Evolutionary conservation across 257 asterid species (phyloP), one percentile per base, ranked within the genome.

Genomic region (Petrea volubilis): DNA sequence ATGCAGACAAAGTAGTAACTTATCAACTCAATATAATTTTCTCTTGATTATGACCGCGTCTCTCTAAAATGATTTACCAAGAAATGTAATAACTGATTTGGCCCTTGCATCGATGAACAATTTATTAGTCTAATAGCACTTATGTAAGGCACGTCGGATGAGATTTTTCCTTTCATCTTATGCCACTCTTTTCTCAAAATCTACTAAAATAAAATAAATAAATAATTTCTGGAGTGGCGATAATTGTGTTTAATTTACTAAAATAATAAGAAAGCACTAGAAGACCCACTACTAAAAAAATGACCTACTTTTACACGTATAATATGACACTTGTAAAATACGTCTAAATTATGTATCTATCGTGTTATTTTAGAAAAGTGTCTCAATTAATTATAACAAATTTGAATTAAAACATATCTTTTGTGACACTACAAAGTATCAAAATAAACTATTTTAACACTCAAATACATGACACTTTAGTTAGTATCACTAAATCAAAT

Each of bases 61-160:
- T 33, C 38, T 72, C 24, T 20, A 68, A 21, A 60, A 62, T 53
- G 17, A 53, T 52, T 41, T 51, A 28, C 12, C 15, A 47, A 40
- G 27, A 20, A 71, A 46, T 15, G 38, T 33, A 33, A 33, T 46
- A 46, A 43, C 47, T 23, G 47, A 71, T 29, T 29, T n/a, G 59
- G 52, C 44, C 46, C 58, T 40, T 52, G 66, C 63, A 64, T 56
- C 59, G 28, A 36, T 7, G 62, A 44, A 65, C 51, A 74, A 73
- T 47, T 53, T 7, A 27, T 40, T 63, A 64, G 74, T 77, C 77
- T 20, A 77, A 64, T 47, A 52, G 74, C 77, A 66, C 71, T 77
- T 64, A 70, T 17, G 58, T 56, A 77, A 71, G 41, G 64, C 7
- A 70, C 58, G 29, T 7, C 2, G 24, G 62, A 28, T 53, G 15